Percentiles rank a stretch among this genome's conserved stretches.
Conservation (phyloP, 2,329 filamentous ascomycete species). For the Thielaviopsis euricoi region DNA sequence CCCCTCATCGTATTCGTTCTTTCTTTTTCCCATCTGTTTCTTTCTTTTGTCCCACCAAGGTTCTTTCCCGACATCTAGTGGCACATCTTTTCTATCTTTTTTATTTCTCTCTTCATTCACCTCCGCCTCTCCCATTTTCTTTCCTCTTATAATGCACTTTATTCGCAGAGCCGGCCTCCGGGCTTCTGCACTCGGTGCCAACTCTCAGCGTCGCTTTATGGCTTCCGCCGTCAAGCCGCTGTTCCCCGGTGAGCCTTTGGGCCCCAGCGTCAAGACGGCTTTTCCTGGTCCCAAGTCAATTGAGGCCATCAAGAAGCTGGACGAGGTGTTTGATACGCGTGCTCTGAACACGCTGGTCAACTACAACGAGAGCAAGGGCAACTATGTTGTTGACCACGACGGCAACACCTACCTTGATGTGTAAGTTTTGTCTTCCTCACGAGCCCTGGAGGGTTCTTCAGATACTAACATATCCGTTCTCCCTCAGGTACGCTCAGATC, state of each 20-base stretch:
- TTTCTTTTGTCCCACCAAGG: background rate
- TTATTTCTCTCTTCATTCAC: background rate
- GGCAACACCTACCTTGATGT: slow-evolving; percentile 60
- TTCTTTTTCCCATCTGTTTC: background rate
- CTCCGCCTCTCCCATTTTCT: slow-evolving; percentile 8
- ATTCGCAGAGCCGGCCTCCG: slow-evolving; percentile 10
- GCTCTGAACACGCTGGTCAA: slow-evolving; percentile 72
- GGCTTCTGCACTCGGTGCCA: slow-evolving; percentile 12
- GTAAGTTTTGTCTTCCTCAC: slow-evolving; percentile 23
- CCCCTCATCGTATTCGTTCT: background rate
- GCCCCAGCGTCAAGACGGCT: slow-evolving; percentile 35
- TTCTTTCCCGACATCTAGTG: no score
- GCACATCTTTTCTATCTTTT: background rate
- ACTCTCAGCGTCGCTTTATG: slow-evolving; percentile 12
- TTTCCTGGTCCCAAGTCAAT: slow-evolving; percentile 66
- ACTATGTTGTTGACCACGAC: slow-evolving; percentile 63
- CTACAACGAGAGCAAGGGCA: slow-evolving; percentile 59
- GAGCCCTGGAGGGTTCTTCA: no score
- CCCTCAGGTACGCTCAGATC: slow-evolving; percentile 54
- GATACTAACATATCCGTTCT: background rate
- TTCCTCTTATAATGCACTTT: background rate
- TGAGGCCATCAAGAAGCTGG: slow-evolving; percentile 51
- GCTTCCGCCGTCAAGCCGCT: slow-evolving; percentile 21
- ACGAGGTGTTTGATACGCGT: slow-evolving; percentile 70
- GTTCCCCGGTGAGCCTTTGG: slow-evolving; percentile 33